Percentiles rank a stretch among this genome's conserved stretches.
Evolutionary conservation across 192 early-diverging fungal genomes (phyloP).

Genomic region (Linnemannia elongata): DNA sequence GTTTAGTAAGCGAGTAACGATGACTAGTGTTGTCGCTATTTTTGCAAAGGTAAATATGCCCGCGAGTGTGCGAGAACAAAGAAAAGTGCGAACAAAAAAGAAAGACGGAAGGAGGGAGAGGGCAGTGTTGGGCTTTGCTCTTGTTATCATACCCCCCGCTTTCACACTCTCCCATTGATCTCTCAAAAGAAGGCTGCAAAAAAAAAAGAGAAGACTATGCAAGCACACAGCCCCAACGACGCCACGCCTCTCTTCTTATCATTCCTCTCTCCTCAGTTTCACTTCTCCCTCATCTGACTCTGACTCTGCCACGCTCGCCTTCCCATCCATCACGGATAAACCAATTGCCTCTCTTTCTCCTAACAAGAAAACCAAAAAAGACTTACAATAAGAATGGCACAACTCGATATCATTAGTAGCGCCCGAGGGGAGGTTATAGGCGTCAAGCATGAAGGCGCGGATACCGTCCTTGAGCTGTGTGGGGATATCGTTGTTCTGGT

Average conservation of each 20-base stretch:
- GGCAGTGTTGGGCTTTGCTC: neutral
- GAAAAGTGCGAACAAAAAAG: neutral
- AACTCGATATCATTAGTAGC: slow-evolving; percentile 61
- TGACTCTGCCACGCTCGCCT: neutral
- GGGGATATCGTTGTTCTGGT: slow-evolving; percentile 73
- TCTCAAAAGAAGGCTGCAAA: neutral
- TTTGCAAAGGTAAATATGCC: neutral
- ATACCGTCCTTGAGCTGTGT: slow-evolving; percentile 82
- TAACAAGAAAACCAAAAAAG: too few species aligned
- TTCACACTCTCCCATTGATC: too few species aligned
- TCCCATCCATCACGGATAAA: neutral
- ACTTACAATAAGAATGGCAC: slow-evolving; percentile 76
- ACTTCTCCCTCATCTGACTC: neutral
- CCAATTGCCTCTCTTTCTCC: neutral
- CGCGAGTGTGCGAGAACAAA: neutral
- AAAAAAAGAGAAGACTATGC: neutral
- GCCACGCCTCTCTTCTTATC: neutral
- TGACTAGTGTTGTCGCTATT: neutral
- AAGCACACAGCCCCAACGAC: neutral
- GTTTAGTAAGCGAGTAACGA: neutral
- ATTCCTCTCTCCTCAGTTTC: neutral
- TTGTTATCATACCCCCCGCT: neutral
- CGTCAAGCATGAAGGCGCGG: slow-evolving; percentile 80
- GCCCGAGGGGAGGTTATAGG: slow-evolving; percentile 42
- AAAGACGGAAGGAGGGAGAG: too few species aligned